Conservation (phyloP, 768 basidiomycete genomes). For the Lentinula sp. region DNA sequence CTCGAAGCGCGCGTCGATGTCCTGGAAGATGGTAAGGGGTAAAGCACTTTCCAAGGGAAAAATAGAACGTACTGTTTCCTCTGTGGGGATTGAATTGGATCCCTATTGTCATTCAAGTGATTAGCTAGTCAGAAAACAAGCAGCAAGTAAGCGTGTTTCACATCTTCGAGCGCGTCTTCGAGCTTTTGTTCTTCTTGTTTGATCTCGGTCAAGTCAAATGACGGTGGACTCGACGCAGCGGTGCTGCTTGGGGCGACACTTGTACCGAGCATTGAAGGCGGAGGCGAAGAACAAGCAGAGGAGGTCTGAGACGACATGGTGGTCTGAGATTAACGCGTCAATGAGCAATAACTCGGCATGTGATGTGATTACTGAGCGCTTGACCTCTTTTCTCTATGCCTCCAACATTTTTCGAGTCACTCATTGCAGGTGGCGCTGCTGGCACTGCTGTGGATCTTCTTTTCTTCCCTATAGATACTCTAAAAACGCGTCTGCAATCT, state of each 20-base stretch:
- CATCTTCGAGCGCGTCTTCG: not conserved
- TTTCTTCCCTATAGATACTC: constrained; percentile 94
- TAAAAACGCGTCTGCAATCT: constrained; percentile 94
- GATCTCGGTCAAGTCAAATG: not conserved
- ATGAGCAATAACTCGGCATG: not conserved
- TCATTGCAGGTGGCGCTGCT: constrained; percentile 72
- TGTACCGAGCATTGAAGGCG: constrained; percentile 1
- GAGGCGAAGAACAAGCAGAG: constrained; percentile 4
- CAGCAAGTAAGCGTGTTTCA: not conserved
- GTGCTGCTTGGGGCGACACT: constrained; percentile 2
- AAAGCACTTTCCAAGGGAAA: not conserved
- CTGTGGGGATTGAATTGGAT: not conserved
- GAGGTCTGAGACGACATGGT: not conserved
- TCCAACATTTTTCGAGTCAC: not conserved
- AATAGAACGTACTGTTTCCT: not conserved
- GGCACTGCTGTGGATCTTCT: constrained; percentile 92
- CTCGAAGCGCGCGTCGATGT: constrained; percentile 40
- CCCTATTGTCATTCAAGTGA: not conserved
- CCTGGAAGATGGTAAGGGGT: constrained; percentile 22
- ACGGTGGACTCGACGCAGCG: constrained; percentile 4
- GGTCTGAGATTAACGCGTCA: not conserved
- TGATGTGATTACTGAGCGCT: not conserved
- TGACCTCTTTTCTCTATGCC: not conserved
- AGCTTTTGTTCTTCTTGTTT: not conserved
- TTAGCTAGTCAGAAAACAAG: not conserved